Evolutionary conservation across 2,329 filamentous ascomycete species (phyloP), one percentile per base, ranked within the genome.

Genomic region (Geosmithia flava): DNA sequence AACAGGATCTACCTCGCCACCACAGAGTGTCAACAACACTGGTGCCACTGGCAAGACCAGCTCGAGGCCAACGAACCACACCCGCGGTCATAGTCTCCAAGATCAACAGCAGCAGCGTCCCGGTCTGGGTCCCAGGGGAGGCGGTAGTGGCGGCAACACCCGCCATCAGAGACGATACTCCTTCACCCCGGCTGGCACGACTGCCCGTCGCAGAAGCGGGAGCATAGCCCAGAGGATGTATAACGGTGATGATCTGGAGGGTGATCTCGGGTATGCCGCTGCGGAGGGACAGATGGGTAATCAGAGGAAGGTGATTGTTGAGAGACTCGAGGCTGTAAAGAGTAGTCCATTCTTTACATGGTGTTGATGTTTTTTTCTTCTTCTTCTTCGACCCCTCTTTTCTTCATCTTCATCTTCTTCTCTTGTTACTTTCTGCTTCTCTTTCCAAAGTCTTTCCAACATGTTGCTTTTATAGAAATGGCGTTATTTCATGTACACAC

Each of bases 281-380:
- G 93, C 93, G 0, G 87, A 91, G 62, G 93, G 88, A 23, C 88
- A 95, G 79, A 93, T 97, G 65, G 87, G 87, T 13, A 87, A 89
- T 58, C 82, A 85, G 62, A 79, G 90, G 57, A 95, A 93, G 66
- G 93, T 98, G 45, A 97, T 98, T 71, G 90, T 98, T 45, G 93
- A 98, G 72, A 76, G 93, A 53, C 69, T 98, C 50, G 93, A 98
- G 71, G 86, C 91, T 51, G 93, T 98, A 52, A 97, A 97, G 74
- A 87, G 83, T 61, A 94, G 95, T 61, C 93, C 93, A 2, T 89
- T 98, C 30, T 98, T 98, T 66, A 95, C 87, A 43, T 98, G 93
- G 87, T 98, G 93, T 71, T 97, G 70, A 70, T 37, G 6, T 16
- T 3, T 37, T 49, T 51, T 45, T 43, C 49, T 47, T 45, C 41